Evolutionary conservation across 1,284 basidiomycete genomes (phyloP).

Genomic region (Anthracocystis panici-leucophaei): DNA sequence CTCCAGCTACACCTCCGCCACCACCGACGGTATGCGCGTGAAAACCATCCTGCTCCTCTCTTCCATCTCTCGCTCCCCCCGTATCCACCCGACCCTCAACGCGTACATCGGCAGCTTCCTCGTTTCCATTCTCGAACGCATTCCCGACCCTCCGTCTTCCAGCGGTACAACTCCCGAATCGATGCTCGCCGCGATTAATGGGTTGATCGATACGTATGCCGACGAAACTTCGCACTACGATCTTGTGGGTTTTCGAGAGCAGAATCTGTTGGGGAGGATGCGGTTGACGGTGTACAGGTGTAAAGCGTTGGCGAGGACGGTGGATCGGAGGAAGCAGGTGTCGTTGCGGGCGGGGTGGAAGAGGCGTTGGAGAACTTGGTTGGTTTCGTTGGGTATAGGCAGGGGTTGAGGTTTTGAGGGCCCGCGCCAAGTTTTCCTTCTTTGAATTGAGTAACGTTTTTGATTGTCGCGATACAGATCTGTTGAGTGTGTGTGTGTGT

Average conservation of each 20-base stretch:
- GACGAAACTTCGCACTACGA: constrained; percentile 89
- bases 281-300: constrained; percentile 32
- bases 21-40: constrained; percentile 52
- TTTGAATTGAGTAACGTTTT: not conserved
- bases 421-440: too few relatives aligned
- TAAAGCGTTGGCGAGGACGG: constrained; percentile 29
- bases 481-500: not conserved
- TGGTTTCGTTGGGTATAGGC: constrained; percentile 88
- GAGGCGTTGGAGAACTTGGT: constrained; percentile 80
- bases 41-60: constrained; percentile 56
- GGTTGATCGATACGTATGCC: constrained; percentile 92
- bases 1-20: constrained; percentile 46
- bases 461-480: not conserved
- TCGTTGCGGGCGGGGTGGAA: constrained; percentile 71
- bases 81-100: constrained; percentile 20
- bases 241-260: constrained; percentile 76
- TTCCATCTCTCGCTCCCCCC: constrained; percentile 41
- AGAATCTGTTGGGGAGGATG: constrained; percentile 69
- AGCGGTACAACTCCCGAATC: constrained; percentile 75
- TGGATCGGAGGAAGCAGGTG: constrained; percentile 72
- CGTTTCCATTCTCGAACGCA: constrained; percentile 40
- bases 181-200: constrained; percentile 83
- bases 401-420: constrained; percentile 26
- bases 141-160: constrained; percentile 19
- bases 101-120: constrained; percentile 43